phyloP scores from a whole-genome alignment of 768 basidiomycete genomes.

The Roridomyces roridus region DNA sequence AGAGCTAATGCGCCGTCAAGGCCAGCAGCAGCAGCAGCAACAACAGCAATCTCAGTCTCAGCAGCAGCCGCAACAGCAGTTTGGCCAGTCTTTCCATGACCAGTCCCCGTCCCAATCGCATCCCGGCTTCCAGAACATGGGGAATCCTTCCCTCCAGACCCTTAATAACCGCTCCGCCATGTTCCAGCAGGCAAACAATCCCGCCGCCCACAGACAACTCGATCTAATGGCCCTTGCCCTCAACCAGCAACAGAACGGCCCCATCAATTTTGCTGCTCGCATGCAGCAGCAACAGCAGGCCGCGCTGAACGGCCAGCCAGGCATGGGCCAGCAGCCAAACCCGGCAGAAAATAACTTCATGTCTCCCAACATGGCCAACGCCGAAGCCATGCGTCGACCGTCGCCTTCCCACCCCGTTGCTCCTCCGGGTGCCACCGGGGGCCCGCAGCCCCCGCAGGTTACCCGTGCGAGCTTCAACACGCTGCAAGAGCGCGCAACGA shows the following conservation, averaged over 20 bases:
- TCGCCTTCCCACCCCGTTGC: conserved; percentile 49
- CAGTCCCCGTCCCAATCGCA: conserved; percentile 45
- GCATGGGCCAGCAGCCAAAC: conserved; percentile 46
- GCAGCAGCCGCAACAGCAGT: conserved; percentile 52
- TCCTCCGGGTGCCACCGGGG: neutral
- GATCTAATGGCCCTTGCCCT: conserved; percentile 54
- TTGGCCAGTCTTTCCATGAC: conserved; percentile 44
- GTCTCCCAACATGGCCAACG: conserved; percentile 46
- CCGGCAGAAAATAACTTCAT: conserved; percentile 51
- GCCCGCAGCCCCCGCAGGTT: conserved; percentile 28
- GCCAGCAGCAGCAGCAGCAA: conserved; percentile 6
- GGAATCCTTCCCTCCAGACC: conserved; percentile 40
- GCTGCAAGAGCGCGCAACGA: conserved; percentile 29
- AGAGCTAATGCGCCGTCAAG: conserved; percentile 48
- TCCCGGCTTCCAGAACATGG: conserved; percentile 45
- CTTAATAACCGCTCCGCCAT: conserved; percentile 44
- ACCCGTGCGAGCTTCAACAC: conserved; percentile 17
- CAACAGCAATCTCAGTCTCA: conserved; percentile 35
- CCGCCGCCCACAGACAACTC: conserved; percentile 46
- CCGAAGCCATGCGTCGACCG: conserved; percentile 54
- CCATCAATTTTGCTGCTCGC: conserved; percentile 42
- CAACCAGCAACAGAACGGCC: conserved; percentile 52
- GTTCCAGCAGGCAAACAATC: conserved; percentile 36
- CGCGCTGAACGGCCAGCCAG: conserved; percentile 36
- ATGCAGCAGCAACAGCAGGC: conserved; percentile 30